Evolutionary conservation across 2,329 filamentous ascomycete genomes (phyloP).

Genomic region (Blastomyces gilchristii): DNA sequence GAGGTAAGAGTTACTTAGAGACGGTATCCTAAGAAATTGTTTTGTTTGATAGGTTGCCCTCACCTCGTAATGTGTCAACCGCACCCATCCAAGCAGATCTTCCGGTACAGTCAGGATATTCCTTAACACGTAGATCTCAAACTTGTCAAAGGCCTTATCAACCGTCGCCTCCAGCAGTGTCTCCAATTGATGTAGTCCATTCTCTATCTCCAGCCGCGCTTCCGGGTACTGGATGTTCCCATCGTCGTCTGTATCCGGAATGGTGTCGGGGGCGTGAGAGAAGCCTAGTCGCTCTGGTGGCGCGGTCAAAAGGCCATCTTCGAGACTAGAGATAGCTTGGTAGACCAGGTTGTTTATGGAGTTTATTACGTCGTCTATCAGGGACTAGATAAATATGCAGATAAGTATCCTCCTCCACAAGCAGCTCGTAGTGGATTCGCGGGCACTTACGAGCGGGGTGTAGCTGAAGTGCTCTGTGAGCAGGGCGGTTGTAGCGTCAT

Average conservation of each 20-base stretch:
- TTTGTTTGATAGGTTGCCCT: not conserved
- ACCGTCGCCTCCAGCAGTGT: slow-evolving; percentile 71
- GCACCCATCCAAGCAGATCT: slow-evolving; percentile 65
- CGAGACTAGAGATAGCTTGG: slow-evolving; percentile 76
- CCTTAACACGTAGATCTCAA: slow-evolving; percentile 80
- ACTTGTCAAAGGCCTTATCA: slow-evolving; percentile 74
- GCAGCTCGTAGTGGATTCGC: not conserved
- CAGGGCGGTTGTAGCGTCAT: slow-evolving; percentile 46
- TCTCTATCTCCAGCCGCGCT: slow-evolving; percentile 66
- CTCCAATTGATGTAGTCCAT: slow-evolving; percentile 75
- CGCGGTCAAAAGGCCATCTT: slow-evolving; percentile 65
- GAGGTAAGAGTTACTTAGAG: not conserved
- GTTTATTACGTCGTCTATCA: slow-evolving; percentile 98
- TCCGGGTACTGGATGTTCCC: slow-evolving; percentile 39
- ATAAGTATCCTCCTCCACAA: slow-evolving; percentile 10
- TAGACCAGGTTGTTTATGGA: slow-evolving; percentile 89
- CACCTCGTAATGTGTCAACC: slow-evolving; percentile 76
- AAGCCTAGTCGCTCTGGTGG: slow-evolving; percentile 76
- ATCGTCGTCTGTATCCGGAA: slow-evolving; percentile 39
- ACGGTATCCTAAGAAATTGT: not conserved
- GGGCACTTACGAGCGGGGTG: slow-evolving; percentile 65
- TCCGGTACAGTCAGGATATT: slow-evolving; percentile 69
- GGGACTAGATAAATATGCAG: slow-evolving; percentile 47
- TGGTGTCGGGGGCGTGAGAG: slow-evolving; percentile 39
- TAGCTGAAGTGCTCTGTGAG: slow-evolving; percentile 95